Base-by-base conservation (phyloP, 2,329 filamentous ascomycete species). In the Samsoniella hepiali region DNA sequence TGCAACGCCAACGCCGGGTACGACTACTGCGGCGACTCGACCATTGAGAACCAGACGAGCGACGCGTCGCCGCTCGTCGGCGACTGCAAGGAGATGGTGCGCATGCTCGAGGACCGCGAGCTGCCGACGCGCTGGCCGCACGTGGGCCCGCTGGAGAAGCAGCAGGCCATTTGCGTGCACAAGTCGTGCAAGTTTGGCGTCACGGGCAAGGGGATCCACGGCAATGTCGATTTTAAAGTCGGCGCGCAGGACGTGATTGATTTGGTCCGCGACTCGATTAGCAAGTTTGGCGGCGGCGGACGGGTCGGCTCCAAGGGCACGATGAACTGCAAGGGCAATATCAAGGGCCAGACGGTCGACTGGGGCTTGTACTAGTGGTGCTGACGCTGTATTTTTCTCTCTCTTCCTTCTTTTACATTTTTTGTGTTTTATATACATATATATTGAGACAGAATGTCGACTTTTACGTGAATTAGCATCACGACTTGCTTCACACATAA, bases 211-310 rank as follows among this genome's bases (percentile, higher is more conserved):
- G 66, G 60, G 1, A 64, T 57, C 17, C 60, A 67, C 50, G 75
- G 74, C 34, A 71, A 72, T 58, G 64, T 71, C 32, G 36, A 70
- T 31, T 76, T 74, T 64, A 63, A 70, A n/a, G 66, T 75, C 11
- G 72, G 74, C 59, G 73, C 69, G 17, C 73, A 76, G 68, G 74
- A 78, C 62, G 68, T 76, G 45, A 69, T 76, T 51, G 73, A 77
- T 61, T 66, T 76, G 49, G 74, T 77, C 63, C 70, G 67, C 44
- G 67, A 73, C 3, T 64, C 73, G 0, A 65, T 77, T 31, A 65
- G 63, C 1, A 60, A 65, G 49, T 77, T 72, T 67, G 72, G 71
- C 7, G 65, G 68, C 7, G 63, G 56, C 51, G 74, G 73, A 38
- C 69, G 65, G 66, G 67, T 77, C 7, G 75, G 73, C 11, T 71